These are phyloP conservation scores for Tephrocybe sp. DNA, from an alignment of 768 basidiomycete genomes.

Conservation along the genomic window DNA sequence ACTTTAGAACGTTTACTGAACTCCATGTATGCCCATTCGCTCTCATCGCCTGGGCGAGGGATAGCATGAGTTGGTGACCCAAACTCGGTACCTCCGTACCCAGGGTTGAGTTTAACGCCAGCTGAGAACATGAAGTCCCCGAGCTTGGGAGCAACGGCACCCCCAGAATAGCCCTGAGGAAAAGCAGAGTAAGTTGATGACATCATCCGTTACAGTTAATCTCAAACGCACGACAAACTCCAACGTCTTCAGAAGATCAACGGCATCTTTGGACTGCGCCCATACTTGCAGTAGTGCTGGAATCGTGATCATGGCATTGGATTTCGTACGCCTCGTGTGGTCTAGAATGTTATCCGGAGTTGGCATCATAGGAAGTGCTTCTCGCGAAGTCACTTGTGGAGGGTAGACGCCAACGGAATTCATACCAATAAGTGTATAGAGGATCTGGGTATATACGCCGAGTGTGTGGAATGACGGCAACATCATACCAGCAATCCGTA, in stretches of 20 bases:
- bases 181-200: not conserved
- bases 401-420: constrained; percentile 20
- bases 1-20: constrained; percentile 15
- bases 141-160: constrained; percentile 9
- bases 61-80: constrained; percentile 9
- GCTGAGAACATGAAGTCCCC: constrained; percentile 11
- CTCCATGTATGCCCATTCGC: constrained; percentile 20
- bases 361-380: constrained; percentile 33
- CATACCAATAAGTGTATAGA: constrained; percentile 16
- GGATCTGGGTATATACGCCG: constrained; percentile 19
- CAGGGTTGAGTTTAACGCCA: constrained; percentile 10
- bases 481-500: constrained; percentile 24
- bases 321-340: constrained; percentile 26
- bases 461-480: constrained; percentile 31
- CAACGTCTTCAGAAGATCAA: constrained; percentile 16
- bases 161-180: constrained; percentile 14
- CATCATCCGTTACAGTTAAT: not conserved
- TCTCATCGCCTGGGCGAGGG: constrained; percentile 13
- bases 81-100: constrained; percentile 18
- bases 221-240: constrained; percentile 8
- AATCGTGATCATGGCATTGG: constrained; percentile 30
- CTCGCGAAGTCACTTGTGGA: constrained; percentile 10
- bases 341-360: constrained; percentile 38
- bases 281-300: constrained; percentile 39
- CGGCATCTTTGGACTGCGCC: constrained; percentile 24